A percentile compares a stretch with the other conserved stretches of the same genome.
Evolutionary conservation across 1,284 basidiomycete genomes (phyloP).

Genomic region (Pisolithus thermaeus): DNA sequence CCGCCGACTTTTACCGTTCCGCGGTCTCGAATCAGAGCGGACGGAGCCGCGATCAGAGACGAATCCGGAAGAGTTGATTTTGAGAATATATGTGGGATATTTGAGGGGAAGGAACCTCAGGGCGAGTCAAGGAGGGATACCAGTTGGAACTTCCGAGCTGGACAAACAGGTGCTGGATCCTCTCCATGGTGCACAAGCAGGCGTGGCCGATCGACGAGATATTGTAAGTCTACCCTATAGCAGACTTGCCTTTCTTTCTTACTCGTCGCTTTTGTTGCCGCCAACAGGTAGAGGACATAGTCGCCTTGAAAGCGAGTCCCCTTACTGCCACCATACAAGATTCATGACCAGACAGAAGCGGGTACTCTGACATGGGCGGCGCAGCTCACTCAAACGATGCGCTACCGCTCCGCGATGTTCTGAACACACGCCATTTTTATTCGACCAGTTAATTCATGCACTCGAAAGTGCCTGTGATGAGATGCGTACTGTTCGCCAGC

Average conservation of each 20-base stretch:
- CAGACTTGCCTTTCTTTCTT: no score
- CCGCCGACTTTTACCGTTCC: neutral
- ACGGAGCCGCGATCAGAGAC: conserved; percentile 17
- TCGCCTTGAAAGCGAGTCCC: no score
- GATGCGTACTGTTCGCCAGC: conserved; percentile 17
- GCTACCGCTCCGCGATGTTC: neutral
- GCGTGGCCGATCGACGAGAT: neutral
- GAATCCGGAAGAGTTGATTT: conserved; percentile 27
- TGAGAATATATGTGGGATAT: conserved; percentile 27
- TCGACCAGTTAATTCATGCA: conserved; percentile 22
- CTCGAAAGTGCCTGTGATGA: conserved; percentile 20
- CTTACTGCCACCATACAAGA: no score
- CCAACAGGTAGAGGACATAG: no score
- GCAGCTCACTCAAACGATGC: neutral
- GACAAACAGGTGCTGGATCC: neutral
- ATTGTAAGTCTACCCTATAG: neutral
- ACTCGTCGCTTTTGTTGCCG: no score
- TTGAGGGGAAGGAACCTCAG: conserved; percentile 15
- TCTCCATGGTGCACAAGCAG: neutral
- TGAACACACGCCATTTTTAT: conserved; percentile 14
- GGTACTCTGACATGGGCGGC: neutral
- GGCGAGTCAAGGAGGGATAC: neutral
- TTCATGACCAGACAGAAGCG: neutral
- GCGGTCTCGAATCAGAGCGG: neutral
- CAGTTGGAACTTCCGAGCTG: no score